Evolutionary conservation across 225 moss, liverwort and hornwort species (phyloP), one percentile per base, ranked within the genome.

Genomic region (Takakia lepidozioides): DNA sequence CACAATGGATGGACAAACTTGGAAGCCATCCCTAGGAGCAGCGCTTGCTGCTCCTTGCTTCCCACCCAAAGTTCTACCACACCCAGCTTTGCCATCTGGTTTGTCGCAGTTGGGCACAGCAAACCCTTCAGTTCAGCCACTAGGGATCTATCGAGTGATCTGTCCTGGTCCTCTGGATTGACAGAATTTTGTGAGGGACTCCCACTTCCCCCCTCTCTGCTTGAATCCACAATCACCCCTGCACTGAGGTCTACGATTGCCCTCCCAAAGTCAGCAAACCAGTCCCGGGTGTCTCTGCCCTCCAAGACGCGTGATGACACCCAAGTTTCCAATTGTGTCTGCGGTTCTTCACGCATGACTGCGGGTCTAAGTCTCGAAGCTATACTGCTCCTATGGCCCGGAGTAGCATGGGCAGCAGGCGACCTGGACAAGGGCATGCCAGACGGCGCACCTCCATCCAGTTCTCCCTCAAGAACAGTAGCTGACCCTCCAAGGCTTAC

Each of bases 31-130:
- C 72, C 62, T 30, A 80, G 85, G 11, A 90, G 73, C 46, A 90
- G 61, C 41, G 62, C 76, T 67, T 83, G 85, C 64, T 85, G 85
- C 69, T 90, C 82, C 46, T 70, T 77, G 49, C 53, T 82, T 67
- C 89, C 89, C 51, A 90, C 80, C 76, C 82, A 90, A 48, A 90
- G 82, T 45, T 90, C 82, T 27, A 58, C 47, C n/a, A 47, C 57
- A 43, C 85, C 85, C 43, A 90, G 56, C 67, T 82, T 85, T 1
- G 61, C 64, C 89, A 90, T 90, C 30, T 65, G 61, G 30, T 67
- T 70, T 38, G 62, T 74, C 48, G 82, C 85, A 35, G 72, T 80
- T 27, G 85, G 89, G 59, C 85, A 90, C 49, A 80, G 74, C 62
- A 90, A 65, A 23, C 89, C 85, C 42, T 83, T 85, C 14, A 90